phyloP scores from a whole-genome alignment of 129 eudicot genomes.

The Deinandra increscens region DNA sequence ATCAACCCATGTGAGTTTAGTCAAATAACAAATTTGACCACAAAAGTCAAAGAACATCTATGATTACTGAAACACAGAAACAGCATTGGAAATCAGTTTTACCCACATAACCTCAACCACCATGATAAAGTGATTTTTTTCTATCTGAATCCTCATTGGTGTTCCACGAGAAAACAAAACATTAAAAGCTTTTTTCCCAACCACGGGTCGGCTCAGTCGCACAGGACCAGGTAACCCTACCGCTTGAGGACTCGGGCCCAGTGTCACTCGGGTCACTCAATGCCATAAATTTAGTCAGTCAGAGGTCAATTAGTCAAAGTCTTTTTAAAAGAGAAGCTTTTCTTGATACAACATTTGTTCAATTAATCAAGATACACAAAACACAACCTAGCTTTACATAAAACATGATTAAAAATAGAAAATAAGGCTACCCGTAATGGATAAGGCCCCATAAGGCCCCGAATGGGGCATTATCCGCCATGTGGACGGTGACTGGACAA shows the following conservation, averaged over 20 bases:
- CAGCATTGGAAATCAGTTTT: slow-evolving; percentile 12
- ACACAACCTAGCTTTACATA: not conserved
- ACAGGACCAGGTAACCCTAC: slow-evolving; percentile 11
- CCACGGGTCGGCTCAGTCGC: not conserved
- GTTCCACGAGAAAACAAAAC: slow-evolving; percentile 21
- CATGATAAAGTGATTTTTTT: slow-evolving; percentile 19
- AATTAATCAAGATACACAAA: slow-evolving; percentile 4
- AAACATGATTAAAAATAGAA: slow-evolving; percentile 5
- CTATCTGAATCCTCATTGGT: slow-evolving; percentile 18
- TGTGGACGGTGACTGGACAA: no score
- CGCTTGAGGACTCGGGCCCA: not conserved
- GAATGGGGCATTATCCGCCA: no score
- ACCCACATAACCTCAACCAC: slow-evolving; percentile 24
- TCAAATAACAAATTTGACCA: slow-evolving; percentile 26
- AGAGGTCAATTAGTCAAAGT: not conserved
- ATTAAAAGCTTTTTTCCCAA: slow-evolving; percentile 15
- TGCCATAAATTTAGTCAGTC: not conserved
- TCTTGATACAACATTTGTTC: not conserved
- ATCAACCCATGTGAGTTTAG: slow-evolving; percentile 7
- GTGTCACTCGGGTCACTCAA: not conserved
- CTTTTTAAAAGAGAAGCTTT: not conserved
- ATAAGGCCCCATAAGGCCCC: no score
- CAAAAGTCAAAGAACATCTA: slow-evolving; percentile 17
- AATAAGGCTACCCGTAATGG: no score
- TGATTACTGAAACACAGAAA: not conserved